Conservation (phyloP, 2,329 filamentous ascomycete species). For the Hyphodiscus sp. region DNA sequence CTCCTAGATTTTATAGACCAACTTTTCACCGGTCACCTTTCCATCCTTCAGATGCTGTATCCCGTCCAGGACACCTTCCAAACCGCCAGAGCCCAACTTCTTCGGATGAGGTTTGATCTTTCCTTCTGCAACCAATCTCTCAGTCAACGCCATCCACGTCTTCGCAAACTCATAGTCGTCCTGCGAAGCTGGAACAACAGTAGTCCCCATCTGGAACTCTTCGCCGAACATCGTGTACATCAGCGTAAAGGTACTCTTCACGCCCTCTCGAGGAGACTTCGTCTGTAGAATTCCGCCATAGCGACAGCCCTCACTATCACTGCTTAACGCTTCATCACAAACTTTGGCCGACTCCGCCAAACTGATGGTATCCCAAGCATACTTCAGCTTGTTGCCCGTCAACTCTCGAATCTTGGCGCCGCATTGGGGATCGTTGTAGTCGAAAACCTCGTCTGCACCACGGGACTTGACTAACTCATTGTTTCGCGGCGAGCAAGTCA, state of each 20-base stretch:
- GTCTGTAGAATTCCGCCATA: constrained; percentile 4
- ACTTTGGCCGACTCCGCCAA: neutral
- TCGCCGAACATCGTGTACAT: constrained; percentile 14
- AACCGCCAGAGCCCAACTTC: neutral
- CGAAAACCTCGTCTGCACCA: constrained; percentile 37
- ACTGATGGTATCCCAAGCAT: constrained; percentile 41
- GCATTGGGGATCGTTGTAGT: constrained; percentile 36
- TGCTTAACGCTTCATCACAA: constrained; percentile 6
- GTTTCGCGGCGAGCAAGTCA: constrained; percentile 33
- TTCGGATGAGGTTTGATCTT: constrained; percentile 26
- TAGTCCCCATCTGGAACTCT: neutral
- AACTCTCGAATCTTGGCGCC: constrained; percentile 37
- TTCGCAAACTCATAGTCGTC: constrained; percentile 16
- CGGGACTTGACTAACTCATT: constrained; percentile 32
- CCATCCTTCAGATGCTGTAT: neutral
- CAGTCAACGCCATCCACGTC: constrained; percentile 7
- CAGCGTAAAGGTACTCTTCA: constrained; percentile 1
- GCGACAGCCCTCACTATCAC: neutral
- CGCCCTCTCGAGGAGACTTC: constrained; percentile 5
- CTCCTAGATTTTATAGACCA: neutral
- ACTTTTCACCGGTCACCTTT: neutral
- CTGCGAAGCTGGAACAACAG: constrained; percentile 3
- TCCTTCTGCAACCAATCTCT: constrained; percentile 13
- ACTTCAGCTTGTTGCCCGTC: constrained; percentile 37
- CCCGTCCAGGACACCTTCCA: neutral